A percentile compares a stretch with the other conserved stretches of the same genome.
phyloP scores from a whole-genome alignment of 306 rosid species.

The Nissolia schottii region DNA sequence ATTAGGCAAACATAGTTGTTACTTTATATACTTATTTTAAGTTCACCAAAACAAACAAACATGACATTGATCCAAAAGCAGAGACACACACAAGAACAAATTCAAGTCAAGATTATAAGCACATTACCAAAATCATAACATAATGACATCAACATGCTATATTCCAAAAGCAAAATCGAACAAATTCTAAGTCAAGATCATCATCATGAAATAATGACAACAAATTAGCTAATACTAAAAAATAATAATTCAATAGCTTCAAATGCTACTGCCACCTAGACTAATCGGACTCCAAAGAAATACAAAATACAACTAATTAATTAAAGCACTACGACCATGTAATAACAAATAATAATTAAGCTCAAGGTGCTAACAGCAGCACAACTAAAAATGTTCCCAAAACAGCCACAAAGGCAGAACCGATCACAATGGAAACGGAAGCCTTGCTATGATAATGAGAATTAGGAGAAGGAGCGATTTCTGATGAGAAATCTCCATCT shows the following conservation, averaged over 20 bases:
- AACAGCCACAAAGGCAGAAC: constrained; percentile 19
- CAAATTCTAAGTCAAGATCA: background rate
- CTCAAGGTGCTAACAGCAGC: constrained; percentile 1
- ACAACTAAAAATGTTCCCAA: constrained; percentile 9
- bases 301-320: background rate
- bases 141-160: too few species aligned
- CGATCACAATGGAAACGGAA: constrained; percentile 1
- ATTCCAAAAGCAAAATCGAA: background rate
- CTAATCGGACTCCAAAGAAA: background rate
- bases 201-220: background rate
- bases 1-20: too few species aligned
- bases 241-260: background rate
- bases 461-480: constrained; percentile 29
- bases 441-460: constrained; percentile 17
- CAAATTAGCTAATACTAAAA: background rate
- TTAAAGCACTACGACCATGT: background rate
- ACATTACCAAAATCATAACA: background rate
- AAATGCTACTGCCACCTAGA: constrained; percentile 10
- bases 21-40: too few species aligned
- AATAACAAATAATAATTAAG: background rate
- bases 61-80: background rate
- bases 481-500: background rate
- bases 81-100: background rate
- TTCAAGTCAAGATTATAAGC: background rate
- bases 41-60: background rate